Base-by-base conservation (phyloP, 1,139 yeast genomes). In the Yamadazyma atlantica region DNA sequence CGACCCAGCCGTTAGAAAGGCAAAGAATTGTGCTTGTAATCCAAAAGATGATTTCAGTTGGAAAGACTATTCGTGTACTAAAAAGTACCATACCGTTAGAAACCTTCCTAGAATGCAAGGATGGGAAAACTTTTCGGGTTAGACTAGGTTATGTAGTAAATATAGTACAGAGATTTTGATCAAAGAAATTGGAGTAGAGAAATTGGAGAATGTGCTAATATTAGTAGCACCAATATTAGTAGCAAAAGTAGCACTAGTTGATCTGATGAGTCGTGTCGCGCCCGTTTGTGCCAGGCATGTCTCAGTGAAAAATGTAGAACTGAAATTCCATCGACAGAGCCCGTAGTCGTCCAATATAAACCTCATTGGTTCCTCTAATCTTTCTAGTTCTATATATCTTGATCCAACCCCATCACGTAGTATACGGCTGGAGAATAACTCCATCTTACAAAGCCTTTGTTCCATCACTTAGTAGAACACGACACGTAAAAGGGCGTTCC, bases 1-100 rank as follows among this genome's bases (percentile, higher is more conserved):
- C 41, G 83, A 84, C 51, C 73, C 71, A 30, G 69, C 64, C 24
- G 59, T 76, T 29, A 75, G 82, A 57, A 46, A 56, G 34, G 61
- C 64, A 26, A 75, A 79, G 58, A 81, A 73, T 53, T 86, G 95
- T 70, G 69, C 73, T 40, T 86, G 96, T 67, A 65, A 82, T 51
- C 89, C 90, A 13, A 58, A 63, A 4, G 73, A 82, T 15, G 96
- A 88, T 64, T 85, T 89, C 65, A 82, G 95, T 33, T 89, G 90
- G 87, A 78, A 78, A 57, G 87, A 83, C 28, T 90, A 85, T 66
- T 83, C 95, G 11, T 90, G 97, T 69, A 84, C 92, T 26, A 70
- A 81, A 46, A 75, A 81, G 56, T 90, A 73, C 69, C 85, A 77
- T 67, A 74, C 76, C 36, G 69, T 82, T 43, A 75, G 75, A 58